Conservation (phyloP, 192 early-diverging fungal genomes). For the Rhizophagus prolifer region DNA sequence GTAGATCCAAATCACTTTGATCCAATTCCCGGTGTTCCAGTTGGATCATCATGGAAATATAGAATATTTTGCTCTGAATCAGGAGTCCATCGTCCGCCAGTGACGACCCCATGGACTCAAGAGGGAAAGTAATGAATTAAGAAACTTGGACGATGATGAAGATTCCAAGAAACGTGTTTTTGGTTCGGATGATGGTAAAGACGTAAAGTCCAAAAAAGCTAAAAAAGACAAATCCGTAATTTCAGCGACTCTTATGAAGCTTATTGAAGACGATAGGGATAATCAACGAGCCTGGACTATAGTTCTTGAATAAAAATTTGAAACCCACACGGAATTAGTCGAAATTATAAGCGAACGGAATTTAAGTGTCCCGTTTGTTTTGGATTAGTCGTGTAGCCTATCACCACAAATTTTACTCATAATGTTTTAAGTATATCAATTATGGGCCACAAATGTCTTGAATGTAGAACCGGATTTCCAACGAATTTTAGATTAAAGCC, state of each 20-base stretch:
- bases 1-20: slow-evolving; percentile 34
- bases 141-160: slow-evolving; percentile 38
- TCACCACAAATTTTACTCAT: slow-evolving; percentile 40
- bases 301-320: slow-evolving; percentile 22
- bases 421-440: slow-evolving; percentile 26
- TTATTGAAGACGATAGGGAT: slow-evolving; percentile 32
- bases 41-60: slow-evolving; percentile 56
- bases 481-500: background rate
- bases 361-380: slow-evolving; percentile 41
- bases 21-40: slow-evolving; percentile 57
- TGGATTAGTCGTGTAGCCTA: slow-evolving; percentile 34
- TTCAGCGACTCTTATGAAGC: slow-evolving; percentile 19
- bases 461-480: slow-evolving; percentile 32
- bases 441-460: slow-evolving; percentile 25
- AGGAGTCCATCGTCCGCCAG: slow-evolving; percentile 63
- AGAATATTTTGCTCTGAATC: slow-evolving; percentile 49
- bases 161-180: background rate
- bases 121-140: slow-evolving; percentile 49
- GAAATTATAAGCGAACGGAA: slow-evolving; percentile 29
- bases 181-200: background rate
- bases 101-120: slow-evolving; percentile 65
- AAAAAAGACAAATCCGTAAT: slow-evolving; percentile 17
- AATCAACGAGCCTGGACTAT: slow-evolving; percentile 38
- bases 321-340: slow-evolving; percentile 41
- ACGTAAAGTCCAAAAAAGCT: background rate